Conservation (phyloP, 2,329 filamentous ascomycete species). For the Sporothrix curviconia region DNA sequence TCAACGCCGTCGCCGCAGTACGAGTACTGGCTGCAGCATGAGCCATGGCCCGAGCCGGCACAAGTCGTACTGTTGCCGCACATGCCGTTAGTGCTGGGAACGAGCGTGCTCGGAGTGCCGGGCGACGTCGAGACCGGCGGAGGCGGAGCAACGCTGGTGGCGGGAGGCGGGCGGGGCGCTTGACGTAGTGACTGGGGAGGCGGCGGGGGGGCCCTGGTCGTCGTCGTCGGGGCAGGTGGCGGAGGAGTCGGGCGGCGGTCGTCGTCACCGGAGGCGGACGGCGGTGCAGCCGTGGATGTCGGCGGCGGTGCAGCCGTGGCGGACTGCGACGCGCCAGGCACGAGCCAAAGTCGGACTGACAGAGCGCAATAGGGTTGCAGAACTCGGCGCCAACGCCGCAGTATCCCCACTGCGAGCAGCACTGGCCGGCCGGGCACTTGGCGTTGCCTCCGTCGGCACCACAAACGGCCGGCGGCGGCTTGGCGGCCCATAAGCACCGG, state of each 20-base stretch:
- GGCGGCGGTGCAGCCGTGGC: background rate
- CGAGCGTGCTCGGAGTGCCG: constrained; percentile 10
- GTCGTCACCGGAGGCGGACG: constrained; percentile 1
- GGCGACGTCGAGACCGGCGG: constrained; percentile 8
- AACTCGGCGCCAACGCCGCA: constrained; percentile 18
- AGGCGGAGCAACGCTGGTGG: background rate
- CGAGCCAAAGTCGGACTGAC: constrained; percentile 17
- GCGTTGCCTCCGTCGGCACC: constrained; percentile 14
- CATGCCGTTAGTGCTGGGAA: constrained; percentile 15
- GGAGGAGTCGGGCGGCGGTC: constrained; percentile 19
- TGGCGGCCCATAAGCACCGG: background rate
- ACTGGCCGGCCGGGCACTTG: constrained; percentile 19
- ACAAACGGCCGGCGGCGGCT: constrained; percentile 11
- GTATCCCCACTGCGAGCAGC: constrained; percentile 21
- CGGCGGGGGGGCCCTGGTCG: background rate
- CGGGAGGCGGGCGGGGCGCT: background rate
- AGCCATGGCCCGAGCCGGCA: constrained; percentile 14
- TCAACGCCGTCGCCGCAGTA: constrained; percentile 17
- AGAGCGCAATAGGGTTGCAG: constrained; percentile 15
- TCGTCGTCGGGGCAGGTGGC: background rate
- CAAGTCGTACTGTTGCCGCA: constrained; percentile 19
- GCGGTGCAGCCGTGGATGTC: background rate
- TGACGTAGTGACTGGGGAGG: constrained; percentile 19
- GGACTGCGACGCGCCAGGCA: constrained; percentile 10
- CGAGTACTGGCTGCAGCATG: constrained; percentile 19